These are phyloP conservation scores for Lasiodiplodia sp. DNA, from an alignment of 2,329 filamentous ascomycete genomes.

Conservation along the genomic window DNA sequence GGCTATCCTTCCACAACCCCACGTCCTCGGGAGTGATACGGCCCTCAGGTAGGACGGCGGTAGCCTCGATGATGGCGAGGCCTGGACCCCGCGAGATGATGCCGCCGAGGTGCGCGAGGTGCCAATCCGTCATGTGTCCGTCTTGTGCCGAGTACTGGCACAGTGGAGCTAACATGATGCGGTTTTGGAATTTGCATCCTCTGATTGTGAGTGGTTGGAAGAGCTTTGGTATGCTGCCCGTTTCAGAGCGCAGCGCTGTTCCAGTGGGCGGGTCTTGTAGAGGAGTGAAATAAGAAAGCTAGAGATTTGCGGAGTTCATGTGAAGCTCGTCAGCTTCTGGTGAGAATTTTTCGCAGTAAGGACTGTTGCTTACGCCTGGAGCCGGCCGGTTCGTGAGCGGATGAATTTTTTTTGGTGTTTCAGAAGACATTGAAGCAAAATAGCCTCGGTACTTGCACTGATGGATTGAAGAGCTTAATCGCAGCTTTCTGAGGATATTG, in stretches of 20 bases:
- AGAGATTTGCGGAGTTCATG: too few species aligned
- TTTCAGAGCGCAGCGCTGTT: slow-evolving; percentile 54
- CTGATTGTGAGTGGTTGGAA: slow-evolving; percentile 65
- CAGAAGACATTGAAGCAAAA: too few species aligned
- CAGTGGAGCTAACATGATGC: slow-evolving; percentile 69
- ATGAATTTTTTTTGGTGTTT: too few species aligned
- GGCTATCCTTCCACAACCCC: slow-evolving; percentile 84
- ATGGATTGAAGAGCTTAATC: too few species aligned
- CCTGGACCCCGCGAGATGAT: slow-evolving; percentile 78
- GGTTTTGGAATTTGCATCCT: slow-evolving; percentile 69
- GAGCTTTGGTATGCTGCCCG: slow-evolving; percentile 62
- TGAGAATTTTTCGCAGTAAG: too few species aligned
- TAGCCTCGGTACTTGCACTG: too few species aligned
- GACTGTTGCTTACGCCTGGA: neutral
- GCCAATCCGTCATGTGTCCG: slow-evolving; percentile 80
- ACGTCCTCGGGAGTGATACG: slow-evolving; percentile 82
- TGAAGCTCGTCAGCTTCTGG: neutral
- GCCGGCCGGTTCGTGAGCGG: neutral
- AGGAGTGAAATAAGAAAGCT: slow-evolving; percentile 58
- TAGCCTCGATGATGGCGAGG: slow-evolving; percentile 79
- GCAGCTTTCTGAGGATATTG: too few species aligned
- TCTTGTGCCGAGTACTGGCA: slow-evolving; percentile 73
- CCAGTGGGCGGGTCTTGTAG: slow-evolving; percentile 55
- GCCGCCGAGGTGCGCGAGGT: slow-evolving; percentile 81
- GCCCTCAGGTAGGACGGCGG: slow-evolving; percentile 75